These are phyloP conservation scores for Penicillium mononematosum DNA, from an alignment of 495 filamentous ascomycete species.

Conservation along the genomic window DNA sequence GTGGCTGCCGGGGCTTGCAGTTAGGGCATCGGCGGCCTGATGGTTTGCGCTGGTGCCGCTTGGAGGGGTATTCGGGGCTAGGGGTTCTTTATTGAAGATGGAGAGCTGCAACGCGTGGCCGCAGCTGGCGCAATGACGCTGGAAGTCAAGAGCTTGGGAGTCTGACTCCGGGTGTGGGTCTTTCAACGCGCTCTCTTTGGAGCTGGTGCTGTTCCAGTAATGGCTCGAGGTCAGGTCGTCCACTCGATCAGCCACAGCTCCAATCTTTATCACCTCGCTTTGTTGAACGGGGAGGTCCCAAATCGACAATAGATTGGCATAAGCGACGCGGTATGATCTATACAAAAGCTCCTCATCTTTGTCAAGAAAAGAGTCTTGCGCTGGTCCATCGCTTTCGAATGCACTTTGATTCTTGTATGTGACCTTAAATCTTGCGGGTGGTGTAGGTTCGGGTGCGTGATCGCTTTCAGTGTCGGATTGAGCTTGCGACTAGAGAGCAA, in stretches of 20 bases:
- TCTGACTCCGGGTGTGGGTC: constrained; percentile 13
- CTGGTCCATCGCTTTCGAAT: constrained; percentile 76
- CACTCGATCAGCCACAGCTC: constrained; percentile 20
- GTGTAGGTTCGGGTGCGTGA: constrained; percentile 23
- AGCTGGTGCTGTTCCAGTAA: constrained; percentile 26
- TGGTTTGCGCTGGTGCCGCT: constrained; percentile 18
- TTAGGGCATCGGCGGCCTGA: constrained; percentile 30
- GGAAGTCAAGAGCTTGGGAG: constrained; percentile 39
- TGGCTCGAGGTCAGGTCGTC: constrained; percentile 21
- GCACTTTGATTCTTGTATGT: constrained; percentile 71
- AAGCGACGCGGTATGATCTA: constrained; percentile 69
- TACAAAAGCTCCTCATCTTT: constrained; percentile 58
- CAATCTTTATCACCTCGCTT: constrained; percentile 81
- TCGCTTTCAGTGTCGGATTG: constrained; percentile 52
- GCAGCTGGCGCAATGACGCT: constrained; percentile 47
- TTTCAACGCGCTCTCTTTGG: constrained; percentile 26
- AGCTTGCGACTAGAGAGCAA: constrained; percentile 30
- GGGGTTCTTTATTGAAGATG: constrained; percentile 35
- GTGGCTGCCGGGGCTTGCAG: constrained; percentile 42
- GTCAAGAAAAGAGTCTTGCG: constrained; percentile 68
- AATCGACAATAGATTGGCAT: constrained; percentile 76
- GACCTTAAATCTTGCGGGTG: constrained; percentile 51
- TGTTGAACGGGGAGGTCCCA: constrained; percentile 77
- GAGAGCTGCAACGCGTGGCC: constrained; percentile 41
- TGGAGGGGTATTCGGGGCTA: constrained; percentile 24